Conservation (phyloP, 768 basidiomycete genomes). For the Leccinum subgranulosum region DNA sequence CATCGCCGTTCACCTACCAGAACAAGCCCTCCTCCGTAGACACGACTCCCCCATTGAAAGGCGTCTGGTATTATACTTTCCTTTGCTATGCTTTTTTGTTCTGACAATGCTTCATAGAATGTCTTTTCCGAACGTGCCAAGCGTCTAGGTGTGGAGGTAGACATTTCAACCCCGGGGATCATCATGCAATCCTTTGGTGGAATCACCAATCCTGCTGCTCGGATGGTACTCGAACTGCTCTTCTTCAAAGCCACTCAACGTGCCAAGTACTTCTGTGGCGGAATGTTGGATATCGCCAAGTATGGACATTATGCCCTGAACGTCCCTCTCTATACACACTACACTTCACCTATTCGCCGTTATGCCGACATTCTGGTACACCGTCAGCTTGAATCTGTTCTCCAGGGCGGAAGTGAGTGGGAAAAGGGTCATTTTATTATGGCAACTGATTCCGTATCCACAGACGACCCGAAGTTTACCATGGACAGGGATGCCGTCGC, state of each 20-base stretch:
- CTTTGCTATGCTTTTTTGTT: neutral
- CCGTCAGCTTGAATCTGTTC: constrained; percentile 89
- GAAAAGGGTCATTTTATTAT: neutral
- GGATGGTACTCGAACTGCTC: constrained; percentile 76
- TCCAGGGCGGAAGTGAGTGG: constrained; percentile 63
- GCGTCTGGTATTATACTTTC: constrained; percentile 54
- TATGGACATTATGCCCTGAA: constrained; percentile 92
- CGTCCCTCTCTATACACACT: constrained; percentile 89
- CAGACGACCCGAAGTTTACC: constrained; percentile 82
- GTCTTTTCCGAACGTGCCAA: constrained; percentile 78
- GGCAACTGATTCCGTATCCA: constrained; percentile 3
- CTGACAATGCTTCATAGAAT: constrained; percentile 44
- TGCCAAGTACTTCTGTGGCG: constrained; percentile 98
- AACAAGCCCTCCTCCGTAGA: constrained; percentile 94
- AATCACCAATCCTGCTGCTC: constrained; percentile 70
- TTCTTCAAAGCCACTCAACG: constrained; percentile 90
- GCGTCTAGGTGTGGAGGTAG: constrained; percentile 80
- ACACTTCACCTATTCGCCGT: constrained; percentile 89
- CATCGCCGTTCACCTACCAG: constrained; percentile 90
- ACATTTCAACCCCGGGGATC: constrained; percentile 72
- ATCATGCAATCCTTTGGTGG: constrained; percentile 83
- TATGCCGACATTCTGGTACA: constrained; percentile 95
- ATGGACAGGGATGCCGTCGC: constrained; percentile 99
- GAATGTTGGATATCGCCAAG: constrained; percentile 99
- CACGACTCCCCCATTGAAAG: constrained; percentile 93